phyloP scores from a whole-genome alignment of 2,329 filamentous ascomycete genomes.

The Aspergillus calidoustus region DNA sequence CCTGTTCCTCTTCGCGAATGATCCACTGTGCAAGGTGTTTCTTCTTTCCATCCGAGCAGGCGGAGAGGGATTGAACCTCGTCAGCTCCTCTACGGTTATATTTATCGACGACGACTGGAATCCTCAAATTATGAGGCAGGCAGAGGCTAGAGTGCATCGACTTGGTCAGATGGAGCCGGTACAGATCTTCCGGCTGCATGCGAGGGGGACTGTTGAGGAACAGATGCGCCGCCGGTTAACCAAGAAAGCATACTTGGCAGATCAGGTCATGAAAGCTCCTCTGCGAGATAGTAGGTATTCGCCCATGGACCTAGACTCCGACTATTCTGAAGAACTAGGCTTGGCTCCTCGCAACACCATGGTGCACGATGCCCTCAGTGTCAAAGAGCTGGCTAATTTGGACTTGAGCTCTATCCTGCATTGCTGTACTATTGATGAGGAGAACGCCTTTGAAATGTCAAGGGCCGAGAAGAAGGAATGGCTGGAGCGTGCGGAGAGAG shows the following conservation, averaged over 20 bases:
- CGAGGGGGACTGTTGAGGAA: conserved; percentile 62
- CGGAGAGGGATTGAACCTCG: conserved; percentile 60
- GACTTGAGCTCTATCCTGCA: conserved; percentile 50
- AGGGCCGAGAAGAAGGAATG: conserved; percentile 56
- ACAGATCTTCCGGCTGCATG: conserved; percentile 61
- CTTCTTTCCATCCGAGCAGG: conserved; percentile 61
- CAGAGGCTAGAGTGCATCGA: conserved; percentile 59
- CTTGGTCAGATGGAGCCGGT: conserved; percentile 61
- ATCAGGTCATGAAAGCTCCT: conserved; percentile 60
- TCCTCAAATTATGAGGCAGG: conserved; percentile 58
- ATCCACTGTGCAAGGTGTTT: conserved; percentile 57
- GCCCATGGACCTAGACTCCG: neutral
- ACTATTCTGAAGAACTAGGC: neutral
- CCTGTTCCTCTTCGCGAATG: conserved; percentile 58
- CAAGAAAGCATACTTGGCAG: conserved; percentile 66
- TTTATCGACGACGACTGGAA: conserved; percentile 64
- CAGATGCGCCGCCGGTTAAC: conserved; percentile 63
- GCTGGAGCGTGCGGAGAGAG: conserved; percentile 61
- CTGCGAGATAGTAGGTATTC: neutral
- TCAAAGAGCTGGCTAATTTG: neutral
- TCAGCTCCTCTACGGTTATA: conserved; percentile 59
- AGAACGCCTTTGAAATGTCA: neutral
- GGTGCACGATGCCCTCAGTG: neutral
- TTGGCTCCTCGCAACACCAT: neutral
- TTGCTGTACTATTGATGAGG: neutral